phyloP scores from a whole-genome alignment of 2,329 filamentous ascomycete genomes.

The Ophiostoma tasmaniense region DNA sequence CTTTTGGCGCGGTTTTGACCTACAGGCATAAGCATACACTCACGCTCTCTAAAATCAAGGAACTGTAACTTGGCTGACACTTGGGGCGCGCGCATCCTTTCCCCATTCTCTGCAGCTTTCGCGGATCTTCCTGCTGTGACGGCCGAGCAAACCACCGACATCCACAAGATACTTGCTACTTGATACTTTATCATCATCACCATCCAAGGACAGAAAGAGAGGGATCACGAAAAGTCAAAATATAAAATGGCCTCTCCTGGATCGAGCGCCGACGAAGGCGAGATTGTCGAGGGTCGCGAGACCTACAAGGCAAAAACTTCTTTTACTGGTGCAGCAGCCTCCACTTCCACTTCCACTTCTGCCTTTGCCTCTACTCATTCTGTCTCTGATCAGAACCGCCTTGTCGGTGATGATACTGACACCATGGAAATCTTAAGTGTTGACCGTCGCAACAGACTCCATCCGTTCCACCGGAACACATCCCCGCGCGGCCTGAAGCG shows the following conservation, averaged over 20 bases:
- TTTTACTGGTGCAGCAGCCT: conserved; percentile 25
- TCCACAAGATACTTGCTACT: not conserved
- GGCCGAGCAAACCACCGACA: not conserved
- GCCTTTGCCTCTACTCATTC: not conserved
- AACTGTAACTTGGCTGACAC: conserved; percentile 18
- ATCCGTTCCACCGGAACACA: conserved; percentile 42
- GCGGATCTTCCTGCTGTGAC: conserved; percentile 20
- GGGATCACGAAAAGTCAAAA: not conserved
- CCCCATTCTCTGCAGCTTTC: conserved; percentile 18
- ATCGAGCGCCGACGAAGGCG: conserved; percentile 73
- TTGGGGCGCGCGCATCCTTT: conserved; percentile 11
- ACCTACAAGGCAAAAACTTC: conserved; percentile 75
- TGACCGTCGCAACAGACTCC: conserved; percentile 84
- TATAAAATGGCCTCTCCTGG: conserved; percentile 27
- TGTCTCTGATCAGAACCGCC: not conserved
- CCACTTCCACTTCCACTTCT: conserved; percentile 13
- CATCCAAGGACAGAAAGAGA: not conserved
- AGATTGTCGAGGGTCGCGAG: conserved; percentile 63
- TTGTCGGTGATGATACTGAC: not conserved
- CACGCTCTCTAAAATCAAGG: not conserved
- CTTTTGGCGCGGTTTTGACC: not conserved
- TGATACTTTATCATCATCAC: not conserved
- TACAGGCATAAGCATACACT: not conserved
- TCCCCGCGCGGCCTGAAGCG: conserved; percentile 61
- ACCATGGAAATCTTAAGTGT: conserved; percentile 66